Conservation (phyloP, 2,329 filamentous ascomycete genomes). For the Graphilbum fragrans region DNA sequence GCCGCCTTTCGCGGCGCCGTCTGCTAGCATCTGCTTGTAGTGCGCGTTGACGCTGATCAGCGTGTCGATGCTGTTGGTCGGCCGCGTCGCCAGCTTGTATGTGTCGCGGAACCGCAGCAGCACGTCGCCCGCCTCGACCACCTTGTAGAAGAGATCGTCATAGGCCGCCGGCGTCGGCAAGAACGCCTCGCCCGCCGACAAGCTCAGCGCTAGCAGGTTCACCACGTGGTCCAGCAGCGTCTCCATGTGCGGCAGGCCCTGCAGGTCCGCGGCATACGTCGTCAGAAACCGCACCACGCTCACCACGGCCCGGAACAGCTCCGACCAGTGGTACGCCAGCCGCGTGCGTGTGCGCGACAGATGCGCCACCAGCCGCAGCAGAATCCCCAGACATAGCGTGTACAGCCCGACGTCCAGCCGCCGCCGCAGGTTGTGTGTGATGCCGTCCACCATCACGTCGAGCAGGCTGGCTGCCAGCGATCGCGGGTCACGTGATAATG, state of each 20-base stretch:
- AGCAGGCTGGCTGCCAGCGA: constrained; percentile 65
- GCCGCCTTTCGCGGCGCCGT: constrained; percentile 25
- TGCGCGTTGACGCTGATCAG: constrained; percentile 73
- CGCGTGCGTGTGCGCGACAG: constrained; percentile 73
- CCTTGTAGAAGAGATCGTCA: constrained; percentile 96
- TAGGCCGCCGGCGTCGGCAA: constrained; percentile 78
- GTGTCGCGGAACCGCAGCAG: constrained; percentile 71
- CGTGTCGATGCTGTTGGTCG: constrained; percentile 66
- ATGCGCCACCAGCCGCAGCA: constrained; percentile 73
- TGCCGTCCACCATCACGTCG: constrained; percentile 78
- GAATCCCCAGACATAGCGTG: constrained; percentile 66
- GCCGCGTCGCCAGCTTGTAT: constrained; percentile 48
- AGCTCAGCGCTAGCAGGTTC: constrained; percentile 69
- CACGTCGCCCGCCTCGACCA: constrained; percentile 81
- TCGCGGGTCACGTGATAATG: constrained; percentile 59
- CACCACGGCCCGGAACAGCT: constrained; percentile 82
- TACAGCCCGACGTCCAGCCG: constrained; percentile 79
- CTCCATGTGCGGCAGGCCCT: constrained; percentile 52
- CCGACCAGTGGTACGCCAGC: constrained; percentile 84
- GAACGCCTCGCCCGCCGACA: constrained; percentile 83
- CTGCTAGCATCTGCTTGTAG: constrained; percentile 71
- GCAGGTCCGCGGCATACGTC: constrained; percentile 71
- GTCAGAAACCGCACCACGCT: constrained; percentile 83
- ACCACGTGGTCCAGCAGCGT: constrained; percentile 66
- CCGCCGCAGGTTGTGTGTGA: constrained; percentile 86